Evolutionary conservation across 768 basidiomycete genomes (phyloP).

Genomic region (Auriculariales sp.): DNA sequence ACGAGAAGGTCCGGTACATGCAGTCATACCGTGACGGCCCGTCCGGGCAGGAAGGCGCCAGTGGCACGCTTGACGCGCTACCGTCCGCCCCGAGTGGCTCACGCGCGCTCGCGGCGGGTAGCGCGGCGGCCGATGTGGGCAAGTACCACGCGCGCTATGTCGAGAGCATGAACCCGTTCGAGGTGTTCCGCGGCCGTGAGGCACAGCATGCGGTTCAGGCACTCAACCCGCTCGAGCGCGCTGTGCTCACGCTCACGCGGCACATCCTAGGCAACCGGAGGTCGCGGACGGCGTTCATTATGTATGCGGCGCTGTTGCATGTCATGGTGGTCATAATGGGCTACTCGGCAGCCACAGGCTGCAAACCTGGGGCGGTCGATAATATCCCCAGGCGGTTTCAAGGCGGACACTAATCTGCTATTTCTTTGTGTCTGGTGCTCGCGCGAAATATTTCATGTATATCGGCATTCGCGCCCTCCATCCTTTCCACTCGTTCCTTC

Average conservation of each 20-base stretch:
- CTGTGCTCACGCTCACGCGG: slow-evolving; percentile 72
- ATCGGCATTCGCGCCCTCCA: no score
- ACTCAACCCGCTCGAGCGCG: slow-evolving; percentile 82
- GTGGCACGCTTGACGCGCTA: slow-evolving; percentile 54
- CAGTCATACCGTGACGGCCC: slow-evolving; percentile 80
- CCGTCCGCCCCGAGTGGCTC: slow-evolving; percentile 21
- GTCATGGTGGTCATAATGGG: slow-evolving; percentile 66
- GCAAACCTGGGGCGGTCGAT: no score
- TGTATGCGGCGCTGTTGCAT: slow-evolving; percentile 73
- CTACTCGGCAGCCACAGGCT: slow-evolving; percentile 65
- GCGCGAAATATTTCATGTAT: no score
- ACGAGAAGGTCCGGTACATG: slow-evolving; percentile 98
- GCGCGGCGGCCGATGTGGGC: slow-evolving; percentile 79
- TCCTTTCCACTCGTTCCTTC: no score
- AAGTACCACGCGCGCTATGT: slow-evolving; percentile 88
- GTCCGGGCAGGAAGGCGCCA: slow-evolving; percentile 27
- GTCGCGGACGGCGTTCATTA: slow-evolving; percentile 77
- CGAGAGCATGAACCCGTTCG: slow-evolving; percentile 96
- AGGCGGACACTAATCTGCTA: no score
- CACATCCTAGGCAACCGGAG: slow-evolving; percentile 80
- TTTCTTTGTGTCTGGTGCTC: no score
- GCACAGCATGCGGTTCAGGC: slow-evolving; percentile 86
- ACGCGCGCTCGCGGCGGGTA: no score
- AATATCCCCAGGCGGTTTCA: no score
- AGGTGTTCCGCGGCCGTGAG: slow-evolving; percentile 95